Base-by-base conservation (phyloP, 805 yeast species). In the Zygosaccharomyces pseudorouxii region DNA sequence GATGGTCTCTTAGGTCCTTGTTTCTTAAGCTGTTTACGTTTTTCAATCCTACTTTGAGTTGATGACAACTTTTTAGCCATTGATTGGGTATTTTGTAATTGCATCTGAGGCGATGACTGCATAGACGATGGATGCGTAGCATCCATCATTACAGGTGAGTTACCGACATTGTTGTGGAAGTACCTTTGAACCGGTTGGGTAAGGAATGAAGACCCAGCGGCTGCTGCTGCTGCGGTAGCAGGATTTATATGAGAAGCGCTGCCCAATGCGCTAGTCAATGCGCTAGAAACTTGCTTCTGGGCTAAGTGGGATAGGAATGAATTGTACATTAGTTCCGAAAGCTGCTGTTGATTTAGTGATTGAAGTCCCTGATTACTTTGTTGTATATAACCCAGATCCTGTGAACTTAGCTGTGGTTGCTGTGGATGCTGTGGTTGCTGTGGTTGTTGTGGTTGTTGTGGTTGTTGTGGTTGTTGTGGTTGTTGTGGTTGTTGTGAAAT, bases 1-100 rank as follows among this genome's bases (percentile, higher is more conserved):
- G 69, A 65, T 30, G 72, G 68, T 58, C 71, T 59, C 41, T 66
- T 67, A 38, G 71, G 71, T 19, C 70, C 71, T 51, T 61, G 64
- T 48, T 65, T 67, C 52, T 66, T 60, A 44, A 66, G 51, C 35
- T 59, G 62, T 48, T 66, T 66, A 49, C 70, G 58, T 48, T 63
- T 66, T 40, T 65, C 69, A 37, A 67, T 65, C 50, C 69, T 61
- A 44, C 67, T 62, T 48, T 67, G 71, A 9, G 70, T 63, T 2
- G 66, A 60, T 7, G 70, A 65, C 52, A 65, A 51, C 46, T 60
- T 65, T 48, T 66, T 67, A 27, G 58, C 61, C 20, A 54, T 55
- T 14, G 59, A 55, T 16, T 51, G 57, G 28, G 55, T 42, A 25
- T 36, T 39, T 28, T 50, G 56, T 22, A 45, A 38, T 20, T 57